phyloP scores from a whole-genome alignment of 2,329 filamentous ascomycete species.

The Trichophyton schoenleinii region DNA sequence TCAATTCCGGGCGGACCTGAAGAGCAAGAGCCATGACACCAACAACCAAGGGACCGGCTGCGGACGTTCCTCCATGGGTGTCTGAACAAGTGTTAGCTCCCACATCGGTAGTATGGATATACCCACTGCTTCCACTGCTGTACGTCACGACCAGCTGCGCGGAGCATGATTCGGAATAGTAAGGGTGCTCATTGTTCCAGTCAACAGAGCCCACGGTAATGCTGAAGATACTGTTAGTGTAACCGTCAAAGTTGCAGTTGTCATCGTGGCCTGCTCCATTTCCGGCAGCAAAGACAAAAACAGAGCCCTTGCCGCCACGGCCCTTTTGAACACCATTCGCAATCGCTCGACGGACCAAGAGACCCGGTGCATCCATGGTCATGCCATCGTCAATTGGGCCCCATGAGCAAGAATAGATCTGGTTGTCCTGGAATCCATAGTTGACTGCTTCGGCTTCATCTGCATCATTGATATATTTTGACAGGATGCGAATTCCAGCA shows the following conservation, averaged over 20 bases:
- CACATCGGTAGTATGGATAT: conserved; percentile 94
- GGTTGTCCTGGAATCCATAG: conserved; percentile 78
- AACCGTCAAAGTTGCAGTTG: conserved; percentile 98
- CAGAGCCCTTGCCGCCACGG: conserved; percentile 67
- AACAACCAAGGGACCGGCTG: conserved; percentile 81
- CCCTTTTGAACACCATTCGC: conserved; percentile 84
- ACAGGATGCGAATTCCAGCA: conserved; percentile 83
- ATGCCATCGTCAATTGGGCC: conserved; percentile 85
- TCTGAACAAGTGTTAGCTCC: conserved; percentile 66
- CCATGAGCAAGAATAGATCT: conserved; percentile 99
- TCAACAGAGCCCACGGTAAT: conserved; percentile 93
- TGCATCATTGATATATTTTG: conserved; percentile 76
- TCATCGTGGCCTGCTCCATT: conserved; percentile 80
- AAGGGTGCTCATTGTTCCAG: conserved; percentile 72
- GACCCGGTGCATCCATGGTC: conserved; percentile 86
- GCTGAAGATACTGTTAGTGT: conserved; percentile 98
- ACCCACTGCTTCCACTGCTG: conserved; percentile 76
- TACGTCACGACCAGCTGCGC: conserved; percentile 94
- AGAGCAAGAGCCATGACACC: conserved; percentile 85
- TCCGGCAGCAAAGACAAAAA: conserved; percentile 93
- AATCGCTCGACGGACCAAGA: conserved; percentile 82
- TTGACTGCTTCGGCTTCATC: conserved; percentile 90
- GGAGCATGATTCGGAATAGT: conserved; percentile 93
- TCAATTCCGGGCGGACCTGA: conserved; percentile 70
- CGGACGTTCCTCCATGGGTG: conserved; percentile 87